Conservation (phyloP, 306 rosid species). For the Vigna trinervia region DNA sequence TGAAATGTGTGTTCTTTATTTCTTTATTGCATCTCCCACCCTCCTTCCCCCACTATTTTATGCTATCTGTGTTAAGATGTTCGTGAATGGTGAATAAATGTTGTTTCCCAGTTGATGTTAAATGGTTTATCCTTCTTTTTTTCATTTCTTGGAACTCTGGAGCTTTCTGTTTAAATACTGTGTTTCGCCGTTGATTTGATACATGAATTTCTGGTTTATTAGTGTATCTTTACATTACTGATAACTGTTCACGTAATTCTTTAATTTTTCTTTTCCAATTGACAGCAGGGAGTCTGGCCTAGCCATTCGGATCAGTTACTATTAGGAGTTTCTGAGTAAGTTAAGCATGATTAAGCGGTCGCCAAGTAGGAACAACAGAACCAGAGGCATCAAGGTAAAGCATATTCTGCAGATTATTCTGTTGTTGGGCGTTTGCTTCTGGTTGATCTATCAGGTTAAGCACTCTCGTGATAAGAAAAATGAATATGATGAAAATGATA, state of each 20-base stretch:
- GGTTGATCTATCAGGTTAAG: constrained; percentile 89
- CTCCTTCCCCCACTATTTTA: background rate
- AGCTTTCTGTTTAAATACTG: background rate
- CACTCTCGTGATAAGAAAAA: constrained; percentile 84
- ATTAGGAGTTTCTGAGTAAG: background rate
- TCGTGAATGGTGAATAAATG: background rate
- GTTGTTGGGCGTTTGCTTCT: constrained; percentile 76
- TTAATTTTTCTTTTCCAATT: constrained; percentile 33
- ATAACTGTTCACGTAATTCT: constrained; percentile 5
- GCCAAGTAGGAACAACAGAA: constrained; percentile 63
- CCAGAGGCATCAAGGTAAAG: constrained; percentile 74
- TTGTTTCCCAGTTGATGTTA: background rate
- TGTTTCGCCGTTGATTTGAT: background rate
- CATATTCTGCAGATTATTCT: constrained; percentile 73
- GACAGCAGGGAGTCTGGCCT: constrained; percentile 42
- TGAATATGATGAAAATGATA: constrained; percentile 57
- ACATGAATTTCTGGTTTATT: constrained; percentile 2
- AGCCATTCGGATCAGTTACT: constrained; percentile 33
- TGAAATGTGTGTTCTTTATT: background rate
- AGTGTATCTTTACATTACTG: background rate
- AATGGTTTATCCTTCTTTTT: background rate
- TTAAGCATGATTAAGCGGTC: constrained; percentile 66
- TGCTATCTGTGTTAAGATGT: background rate
- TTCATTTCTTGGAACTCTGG: background rate
- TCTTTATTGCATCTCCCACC: background rate